Percentiles rank a stretch among this genome's conserved stretches.
phyloP scores from a whole-genome alignment of 768 basidiomycete species.

The Amanita thiersii region DNA sequence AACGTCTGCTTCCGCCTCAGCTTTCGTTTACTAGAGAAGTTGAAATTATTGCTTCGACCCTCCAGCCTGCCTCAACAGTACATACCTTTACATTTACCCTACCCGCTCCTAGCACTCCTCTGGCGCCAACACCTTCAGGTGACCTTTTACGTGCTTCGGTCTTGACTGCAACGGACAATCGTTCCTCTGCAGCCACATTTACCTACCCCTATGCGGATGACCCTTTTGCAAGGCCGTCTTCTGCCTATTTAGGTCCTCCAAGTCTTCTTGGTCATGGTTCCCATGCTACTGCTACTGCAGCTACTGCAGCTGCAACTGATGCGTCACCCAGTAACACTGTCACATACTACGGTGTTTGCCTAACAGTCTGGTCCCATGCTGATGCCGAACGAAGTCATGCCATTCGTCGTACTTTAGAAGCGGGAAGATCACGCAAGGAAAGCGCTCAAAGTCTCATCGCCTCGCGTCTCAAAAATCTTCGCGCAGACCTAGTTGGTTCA shows the following conservation, averaged over 20 bases:
- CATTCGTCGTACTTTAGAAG: constrained; percentile 77
- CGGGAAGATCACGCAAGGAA: constrained; percentile 70
- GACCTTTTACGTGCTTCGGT: constrained; percentile 72
- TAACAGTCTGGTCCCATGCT: constrained; percentile 95
- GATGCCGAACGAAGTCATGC: constrained; percentile 81
- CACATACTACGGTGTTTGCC: constrained; percentile 84
- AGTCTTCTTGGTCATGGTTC: constrained; percentile 46
- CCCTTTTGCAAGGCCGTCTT: constrained; percentile 72
- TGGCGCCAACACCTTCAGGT: constrained; percentile 65
- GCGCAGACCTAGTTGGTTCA: constrained; percentile 43
- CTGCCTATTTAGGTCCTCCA: constrained; percentile 76
- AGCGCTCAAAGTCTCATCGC: constrained; percentile 67
- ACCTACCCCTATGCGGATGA: constrained; percentile 70
- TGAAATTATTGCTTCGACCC: constrained; percentile 90
- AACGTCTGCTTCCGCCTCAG: constrained; percentile 27
- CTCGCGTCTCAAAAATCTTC: constrained; percentile 57
- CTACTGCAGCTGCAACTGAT: constrained; percentile 18
- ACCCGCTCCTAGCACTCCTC: constrained; percentile 66
- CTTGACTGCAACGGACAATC: constrained; percentile 52
- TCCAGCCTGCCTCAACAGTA: constrained; percentile 88
- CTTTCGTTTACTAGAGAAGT: constrained; percentile 89
- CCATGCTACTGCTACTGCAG: constrained; percentile 23
- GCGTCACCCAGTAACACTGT: constrained; percentile 35
- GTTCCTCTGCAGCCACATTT: constrained; percentile 64
- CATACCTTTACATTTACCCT: constrained; percentile 89